Conservation (phyloP, 257 asterid species). For the Solanum pimpinellifolium region DNA sequence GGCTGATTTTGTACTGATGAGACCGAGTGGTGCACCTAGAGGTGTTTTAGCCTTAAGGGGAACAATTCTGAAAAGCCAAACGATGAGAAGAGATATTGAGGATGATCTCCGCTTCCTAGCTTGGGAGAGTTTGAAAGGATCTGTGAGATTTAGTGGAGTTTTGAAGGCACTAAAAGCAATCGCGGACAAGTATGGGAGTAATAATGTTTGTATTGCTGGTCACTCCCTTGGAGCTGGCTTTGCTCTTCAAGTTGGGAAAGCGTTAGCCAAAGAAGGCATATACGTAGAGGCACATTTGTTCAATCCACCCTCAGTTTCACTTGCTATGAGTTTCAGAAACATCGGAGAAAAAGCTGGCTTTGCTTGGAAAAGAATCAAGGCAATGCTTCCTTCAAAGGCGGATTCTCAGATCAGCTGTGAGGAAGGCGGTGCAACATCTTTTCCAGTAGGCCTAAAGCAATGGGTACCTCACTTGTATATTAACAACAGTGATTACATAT, state of each 20-base stretch:
- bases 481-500: constrained; percentile 81
- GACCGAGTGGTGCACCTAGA: constrained; percentile 89
- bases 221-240: constrained; percentile 96
- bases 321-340: constrained; percentile 65
- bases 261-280: constrained; percentile 85
- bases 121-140: constrained; percentile 87
- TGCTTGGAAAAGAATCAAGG: constrained; percentile 59
- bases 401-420: constrained; percentile 16
- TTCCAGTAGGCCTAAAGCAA: constrained; percentile 41
- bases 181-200: constrained; percentile 60
- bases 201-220: constrained; percentile 67
- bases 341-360: constrained; percentile 66
- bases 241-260: constrained; percentile 93
- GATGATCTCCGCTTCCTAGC: constrained; percentile 91
- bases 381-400: constrained; percentile 42
- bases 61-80: constrained; percentile 65
- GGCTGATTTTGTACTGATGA: constrained; percentile 55
- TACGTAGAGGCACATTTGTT: constrained; percentile 88
- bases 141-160: constrained; percentile 59
- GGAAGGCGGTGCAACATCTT: constrained; percentile 5
- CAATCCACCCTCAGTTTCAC: constrained; percentile 91
- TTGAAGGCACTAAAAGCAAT: constrained; percentile 42
- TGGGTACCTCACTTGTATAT: constrained; percentile 90
- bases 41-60: constrained; percentile 83
- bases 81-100: constrained; percentile 80